Percentiles rank a stretch among this genome's conserved stretches.
phyloP scores from a whole-genome alignment of 1,284 basidiomycete genomes.

The Cutaneotrichosporon sp. region DNA sequence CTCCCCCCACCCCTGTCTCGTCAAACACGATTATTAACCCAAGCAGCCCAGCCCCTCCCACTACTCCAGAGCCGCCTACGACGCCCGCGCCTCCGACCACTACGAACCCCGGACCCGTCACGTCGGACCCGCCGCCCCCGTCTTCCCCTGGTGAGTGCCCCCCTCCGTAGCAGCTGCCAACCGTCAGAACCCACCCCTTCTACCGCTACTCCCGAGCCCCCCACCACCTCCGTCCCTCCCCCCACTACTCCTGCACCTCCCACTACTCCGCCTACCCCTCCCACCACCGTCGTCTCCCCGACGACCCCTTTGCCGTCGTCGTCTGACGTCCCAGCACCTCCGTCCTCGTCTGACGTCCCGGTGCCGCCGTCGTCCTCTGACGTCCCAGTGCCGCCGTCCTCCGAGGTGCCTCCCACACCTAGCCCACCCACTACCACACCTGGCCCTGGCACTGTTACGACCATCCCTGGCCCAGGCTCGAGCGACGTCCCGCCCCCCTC shows the following conservation, averaged over 20 bases:
- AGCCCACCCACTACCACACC: not conserved
- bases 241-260: not conserved
- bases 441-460: not conserved
- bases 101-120: not conserved
- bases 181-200: not conserved
- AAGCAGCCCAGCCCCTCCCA: not conserved
- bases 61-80: not conserved
- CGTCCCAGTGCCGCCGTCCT: not conserved
- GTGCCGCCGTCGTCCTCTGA: not conserved
- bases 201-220: not conserved
- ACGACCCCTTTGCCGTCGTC: not conserved
- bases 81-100: not conserved
- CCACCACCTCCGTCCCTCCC: not conserved
- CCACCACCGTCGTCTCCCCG: not conserved
- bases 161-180: not conserved
- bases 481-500: not conserved
- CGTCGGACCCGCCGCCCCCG: not conserved
- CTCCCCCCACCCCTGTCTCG: not conserved
- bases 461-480: not conserved
- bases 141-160: not conserved
- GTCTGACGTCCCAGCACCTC: not conserved
- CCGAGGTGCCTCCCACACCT: not conserved
- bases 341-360: not conserved
- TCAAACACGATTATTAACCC: not conserved
- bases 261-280: not conserved